Percentiles rank a stretch among this genome's conserved stretches.
These are phyloP conservation scores for Emydomyces testavorans DNA, from an alignment of 2,329 filamentous ascomycete genomes.

Conservation along the genomic window DNA sequence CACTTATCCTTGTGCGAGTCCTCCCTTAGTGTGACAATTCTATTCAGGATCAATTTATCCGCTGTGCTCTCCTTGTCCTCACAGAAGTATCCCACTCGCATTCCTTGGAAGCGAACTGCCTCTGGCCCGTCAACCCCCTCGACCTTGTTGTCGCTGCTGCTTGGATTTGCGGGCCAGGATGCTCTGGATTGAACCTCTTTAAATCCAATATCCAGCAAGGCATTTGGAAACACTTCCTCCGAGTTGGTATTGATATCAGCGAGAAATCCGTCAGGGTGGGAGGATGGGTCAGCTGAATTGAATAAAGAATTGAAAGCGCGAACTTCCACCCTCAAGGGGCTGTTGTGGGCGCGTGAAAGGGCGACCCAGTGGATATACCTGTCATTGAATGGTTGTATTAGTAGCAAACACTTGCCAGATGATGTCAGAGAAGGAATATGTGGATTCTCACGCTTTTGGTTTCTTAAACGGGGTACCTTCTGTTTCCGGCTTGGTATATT, in stretches of 20 bases:
- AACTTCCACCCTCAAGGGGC: conserved; percentile 55
- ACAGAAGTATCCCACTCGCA: conserved; percentile 79
- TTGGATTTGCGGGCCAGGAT: conserved; percentile 65
- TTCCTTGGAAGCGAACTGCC: conserved; percentile 69
- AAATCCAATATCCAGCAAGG: conserved; percentile 73
- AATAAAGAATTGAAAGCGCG: conserved; percentile 75
- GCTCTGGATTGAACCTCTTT: conserved; percentile 61
- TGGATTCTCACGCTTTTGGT: conserved; percentile 69
- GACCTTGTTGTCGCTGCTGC: conserved; percentile 50
- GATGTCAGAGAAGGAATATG: too few relatives aligned
- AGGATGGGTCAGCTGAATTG: conserved; percentile 71
- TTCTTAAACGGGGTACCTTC: conserved; percentile 51
- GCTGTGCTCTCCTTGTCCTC: conserved; percentile 63
- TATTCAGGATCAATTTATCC: conserved; percentile 75
- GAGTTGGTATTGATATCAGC: conserved; percentile 75
- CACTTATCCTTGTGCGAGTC: conserved; percentile 43
- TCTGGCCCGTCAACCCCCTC: conserved; percentile 23
- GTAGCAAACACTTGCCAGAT: too few relatives aligned
- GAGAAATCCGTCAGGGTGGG: conserved; percentile 67
- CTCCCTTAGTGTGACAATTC: conserved; percentile 89
- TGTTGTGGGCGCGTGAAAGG: conserved; percentile 50
- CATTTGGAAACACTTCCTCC: conserved; percentile 65
- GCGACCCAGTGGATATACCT: conserved; percentile 78
- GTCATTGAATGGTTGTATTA: too few relatives aligned
- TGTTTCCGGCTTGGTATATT: conserved; percentile 53